Percentiles rank a stretch among this genome's conserved stretches.
Conservation (phyloP, 441 rosid species). For the Pelargonium citronellum region DNA sequence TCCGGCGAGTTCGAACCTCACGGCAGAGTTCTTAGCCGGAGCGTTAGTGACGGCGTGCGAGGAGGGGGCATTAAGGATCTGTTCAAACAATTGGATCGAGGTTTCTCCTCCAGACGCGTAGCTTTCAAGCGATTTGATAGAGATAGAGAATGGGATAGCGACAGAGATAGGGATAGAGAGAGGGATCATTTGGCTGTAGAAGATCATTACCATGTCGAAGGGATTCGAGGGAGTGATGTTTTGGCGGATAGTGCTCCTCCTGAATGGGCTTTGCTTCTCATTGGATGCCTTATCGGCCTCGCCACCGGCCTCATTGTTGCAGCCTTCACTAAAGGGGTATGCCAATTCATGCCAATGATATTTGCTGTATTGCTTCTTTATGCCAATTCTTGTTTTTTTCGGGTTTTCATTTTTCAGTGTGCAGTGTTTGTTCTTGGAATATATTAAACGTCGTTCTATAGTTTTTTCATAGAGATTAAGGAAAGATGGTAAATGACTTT, state of each 20-base stretch:
- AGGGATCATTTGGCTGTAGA: neutral
- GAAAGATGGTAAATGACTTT: too few species aligned
- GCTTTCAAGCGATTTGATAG: constrained; percentile 3
- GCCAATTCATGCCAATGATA: neutral
- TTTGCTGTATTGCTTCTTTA: neutral
- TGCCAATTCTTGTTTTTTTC: too few species aligned
- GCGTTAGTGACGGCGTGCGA: neutral
- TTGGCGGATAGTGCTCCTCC: constrained; percentile 3
- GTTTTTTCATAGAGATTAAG: too few species aligned
- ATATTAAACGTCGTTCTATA: too few species aligned
- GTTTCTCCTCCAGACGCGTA: neutral
- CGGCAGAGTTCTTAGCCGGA: neutral
- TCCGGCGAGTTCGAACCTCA: neutral
- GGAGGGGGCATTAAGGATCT: constrained; percentile 8
- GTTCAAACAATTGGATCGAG: neutral
- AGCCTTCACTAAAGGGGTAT: neutral
- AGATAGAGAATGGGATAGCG: constrained; percentile 5
- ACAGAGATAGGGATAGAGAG: neutral
- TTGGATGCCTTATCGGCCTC: constrained; percentile 1
- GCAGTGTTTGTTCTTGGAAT: too few species aligned
- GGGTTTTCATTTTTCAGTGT: too few species aligned
- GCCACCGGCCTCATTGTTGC: constrained; percentile 7
- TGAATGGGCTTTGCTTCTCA: neutral
- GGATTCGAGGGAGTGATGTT: constrained; percentile 1
- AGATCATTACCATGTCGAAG: too few species aligned